Evolutionary conservation across 257 asterid genomes (phyloP), one percentile per base, ranked within the genome.

Genomic region (Cynanchum wilfordii): DNA sequence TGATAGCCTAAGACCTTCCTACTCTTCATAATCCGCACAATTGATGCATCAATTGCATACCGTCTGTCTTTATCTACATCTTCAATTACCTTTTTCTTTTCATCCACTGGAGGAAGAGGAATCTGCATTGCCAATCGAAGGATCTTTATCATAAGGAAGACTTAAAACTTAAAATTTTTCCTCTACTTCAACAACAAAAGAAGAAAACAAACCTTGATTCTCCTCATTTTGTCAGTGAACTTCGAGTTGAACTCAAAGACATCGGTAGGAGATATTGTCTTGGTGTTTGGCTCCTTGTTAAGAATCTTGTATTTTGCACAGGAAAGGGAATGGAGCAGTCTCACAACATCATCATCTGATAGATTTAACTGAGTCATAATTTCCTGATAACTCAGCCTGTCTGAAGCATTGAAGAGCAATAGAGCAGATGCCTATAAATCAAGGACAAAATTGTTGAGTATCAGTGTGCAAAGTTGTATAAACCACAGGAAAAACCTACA

Each of bases 51-150:
- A 73, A 95, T 95, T 45, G 99, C 98, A 71, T 95, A 95, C 59
- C 99, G 81, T 64, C 99, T 87, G 79, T 95, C 99, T 85, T 95
- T 95, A 40, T 95, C 98, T 76, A 95, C 99, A 78, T 95, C 99
- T 86, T 95, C 99, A 33, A 95, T 89, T 10, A 95, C 99, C 80
- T 90, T 95, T 84, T 92, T 95, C 82, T 89, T 92, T 88, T 95
- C 99, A 71, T 95, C 99, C 77, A 95, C 98, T 0, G 99, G 99
- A 50, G 99, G 99, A 30, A 95, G 91, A 59, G 99, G 98, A 50
- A 95, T 87, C 99, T 95, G 84, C 72, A 78, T 79, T 77, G 60
- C 66, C 62, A 79, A 25, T 25, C 38, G n/a, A 24, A 75, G 13
- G 33, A 52, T 51, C 19, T 74, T 51, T 54, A 42, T 62, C 24